Conservation (phyloP, 1,284 basidiomycete genomes). For the Moesziomyces aphidis region DNA sequence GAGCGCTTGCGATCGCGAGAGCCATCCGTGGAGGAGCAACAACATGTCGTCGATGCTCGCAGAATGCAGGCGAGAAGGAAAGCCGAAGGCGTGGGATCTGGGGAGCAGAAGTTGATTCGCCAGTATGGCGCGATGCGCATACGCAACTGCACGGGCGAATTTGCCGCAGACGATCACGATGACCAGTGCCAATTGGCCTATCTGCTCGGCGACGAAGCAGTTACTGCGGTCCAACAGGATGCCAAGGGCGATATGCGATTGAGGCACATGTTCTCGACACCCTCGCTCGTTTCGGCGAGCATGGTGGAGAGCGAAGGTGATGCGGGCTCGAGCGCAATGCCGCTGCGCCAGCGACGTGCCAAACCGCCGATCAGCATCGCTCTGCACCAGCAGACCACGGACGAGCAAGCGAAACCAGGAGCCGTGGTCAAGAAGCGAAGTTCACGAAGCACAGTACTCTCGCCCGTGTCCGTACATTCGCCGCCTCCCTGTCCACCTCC, state of each 20-base stretch:
- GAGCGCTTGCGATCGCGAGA: neutral
- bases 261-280: conserved; percentile 22
- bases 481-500: conserved; percentile 35
- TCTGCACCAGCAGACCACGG: neutral
- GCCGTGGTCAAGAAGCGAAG: neutral
- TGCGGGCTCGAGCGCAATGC: neutral
- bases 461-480: conserved; percentile 8
- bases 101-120: neutral
- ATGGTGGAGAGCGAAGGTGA: neutral
- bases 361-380: conserved; percentile 32
- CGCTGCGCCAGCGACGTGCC: conserved; percentile 26
- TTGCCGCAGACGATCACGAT: neutral
- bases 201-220: neutral
- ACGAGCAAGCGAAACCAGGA: neutral
- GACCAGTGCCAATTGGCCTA: neutral
- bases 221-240: neutral
- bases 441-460: conserved; percentile 4
- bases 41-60: neutral
- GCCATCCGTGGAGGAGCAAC: neutral
- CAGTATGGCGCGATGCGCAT: conserved; percentile 27
- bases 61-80: neutral
- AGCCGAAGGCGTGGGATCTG: conserved; percentile 3
- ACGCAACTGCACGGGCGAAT: neutral
- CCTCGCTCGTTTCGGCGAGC: neutral
- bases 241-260: neutral